A percentile compares a stretch with the other conserved stretches of the same genome.
Conservation (phyloP, 768 basidiomycete genomes). For the Suillus placidus region DNA sequence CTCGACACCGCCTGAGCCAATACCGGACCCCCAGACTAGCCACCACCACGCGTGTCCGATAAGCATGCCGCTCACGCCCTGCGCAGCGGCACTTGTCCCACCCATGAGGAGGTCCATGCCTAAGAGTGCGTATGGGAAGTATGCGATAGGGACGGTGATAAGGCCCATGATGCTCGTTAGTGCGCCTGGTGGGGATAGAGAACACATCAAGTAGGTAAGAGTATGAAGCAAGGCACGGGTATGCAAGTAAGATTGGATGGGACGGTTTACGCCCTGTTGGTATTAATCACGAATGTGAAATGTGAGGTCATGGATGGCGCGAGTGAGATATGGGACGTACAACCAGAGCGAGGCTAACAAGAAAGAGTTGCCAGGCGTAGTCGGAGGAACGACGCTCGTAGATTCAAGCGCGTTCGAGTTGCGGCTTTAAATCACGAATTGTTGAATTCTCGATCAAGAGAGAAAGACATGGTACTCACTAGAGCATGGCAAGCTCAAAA, state of each 20-base stretch:
- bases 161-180: conserved; percentile 82
- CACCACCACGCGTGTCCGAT: conserved; percentile 86
- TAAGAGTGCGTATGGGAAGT: conserved; percentile 76
- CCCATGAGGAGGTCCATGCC: conserved; percentile 69
- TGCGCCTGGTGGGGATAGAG: conserved; percentile 64
- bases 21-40: conserved; percentile 56
- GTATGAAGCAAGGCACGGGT: conserved; percentile 66
- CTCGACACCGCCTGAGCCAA: conserved; percentile 40
- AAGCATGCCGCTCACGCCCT: conserved; percentile 67
- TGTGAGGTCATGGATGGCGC: conserved; percentile 7
- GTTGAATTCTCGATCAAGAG: conserved; percentile 1
- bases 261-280: conserved; percentile 57
- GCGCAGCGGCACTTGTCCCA: conserved; percentile 58
- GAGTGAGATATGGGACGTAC: conserved; percentile 43
- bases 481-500: conserved; percentile 48
- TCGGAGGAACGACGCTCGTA: conserved; percentile 68
- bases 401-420: conserved; percentile 67
- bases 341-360: conserved; percentile 57
- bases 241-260: conserved; percentile 58
- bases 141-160: conserved; percentile 68
- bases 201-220: conserved; percentile 68
- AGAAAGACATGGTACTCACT: conserved; percentile 29
- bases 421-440: conserved; percentile 48
- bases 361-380: conserved; percentile 72
- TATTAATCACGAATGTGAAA: neutral